These are phyloP conservation scores for Periglandula ipomoeae DNA, from an alignment of 2,329 filamentous ascomycete genomes.

Conservation along the genomic window DNA sequence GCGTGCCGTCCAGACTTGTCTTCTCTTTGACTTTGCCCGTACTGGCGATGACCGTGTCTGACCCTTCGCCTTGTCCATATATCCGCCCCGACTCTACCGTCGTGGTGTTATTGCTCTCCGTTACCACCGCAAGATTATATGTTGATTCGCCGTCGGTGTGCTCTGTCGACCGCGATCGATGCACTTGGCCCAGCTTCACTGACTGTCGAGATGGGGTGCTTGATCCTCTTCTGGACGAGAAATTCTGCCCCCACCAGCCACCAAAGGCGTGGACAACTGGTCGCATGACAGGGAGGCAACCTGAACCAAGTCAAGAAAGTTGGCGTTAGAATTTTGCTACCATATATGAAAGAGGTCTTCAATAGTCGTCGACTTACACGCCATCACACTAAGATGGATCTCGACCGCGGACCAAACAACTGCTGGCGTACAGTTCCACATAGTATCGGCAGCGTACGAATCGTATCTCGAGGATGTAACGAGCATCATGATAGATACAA, in stretches of 20 bases:
- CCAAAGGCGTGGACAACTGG: constrained; percentile 5
- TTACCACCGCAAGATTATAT: background rate
- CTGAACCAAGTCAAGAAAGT: background rate
- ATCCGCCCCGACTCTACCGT: background rate
- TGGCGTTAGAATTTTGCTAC: background rate
- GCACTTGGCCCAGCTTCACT: background rate
- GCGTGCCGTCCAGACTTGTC: background rate
- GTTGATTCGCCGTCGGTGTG: constrained; percentile 1
- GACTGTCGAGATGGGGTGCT: background rate
- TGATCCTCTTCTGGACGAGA: constrained; percentile 1
- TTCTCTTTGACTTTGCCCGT: background rate
- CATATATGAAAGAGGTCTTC: background rate
- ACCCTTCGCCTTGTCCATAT: background rate
- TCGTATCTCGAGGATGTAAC: background rate
- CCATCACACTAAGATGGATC: constrained; percentile 3
- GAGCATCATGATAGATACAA: constrained; percentile 2
- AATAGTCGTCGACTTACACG: background rate
- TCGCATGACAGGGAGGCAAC: constrained; percentile 7
- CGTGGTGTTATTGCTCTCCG: background rate
- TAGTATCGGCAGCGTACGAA: background rate
- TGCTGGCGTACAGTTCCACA: constrained; percentile 2
- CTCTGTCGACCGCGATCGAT: background rate
- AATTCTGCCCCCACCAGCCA: constrained; percentile 6
- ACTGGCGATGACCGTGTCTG: background rate
- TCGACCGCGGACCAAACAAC: constrained; percentile 3